These are phyloP conservation scores for Coemansia sp. DNA, from an alignment of 371 early-diverging fungal species.

Conservation along the genomic window DNA sequence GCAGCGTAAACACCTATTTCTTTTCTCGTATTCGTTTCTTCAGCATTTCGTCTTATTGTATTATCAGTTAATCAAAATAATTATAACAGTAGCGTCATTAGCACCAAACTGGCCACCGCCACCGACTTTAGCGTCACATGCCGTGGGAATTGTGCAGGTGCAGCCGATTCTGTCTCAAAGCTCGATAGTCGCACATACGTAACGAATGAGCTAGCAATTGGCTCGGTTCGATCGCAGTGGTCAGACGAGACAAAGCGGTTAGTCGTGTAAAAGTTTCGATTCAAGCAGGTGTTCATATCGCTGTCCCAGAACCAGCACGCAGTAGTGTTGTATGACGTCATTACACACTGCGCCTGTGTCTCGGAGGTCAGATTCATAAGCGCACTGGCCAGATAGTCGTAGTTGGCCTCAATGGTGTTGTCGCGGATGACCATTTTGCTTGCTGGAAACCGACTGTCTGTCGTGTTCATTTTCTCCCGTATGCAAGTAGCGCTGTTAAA, in stretches of 20 bases:
- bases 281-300: conserved; percentile 10
- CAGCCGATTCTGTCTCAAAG: conserved; percentile 8
- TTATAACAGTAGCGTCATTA: neutral
- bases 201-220: conserved; percentile 16
- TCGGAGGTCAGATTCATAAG: conserved; percentile 24
- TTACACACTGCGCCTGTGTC: conserved; percentile 45
- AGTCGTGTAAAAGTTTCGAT: conserved; percentile 12
- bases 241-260: conserved; percentile 10
- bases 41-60: neutral
- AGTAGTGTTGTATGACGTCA: conserved; percentile 27
- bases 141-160: neutral
- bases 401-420: conserved; percentile 21
- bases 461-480: conserved; percentile 4
- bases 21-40: neutral
- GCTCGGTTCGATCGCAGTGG: conserved; percentile 18
- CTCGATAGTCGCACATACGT: conserved; percentile 24
- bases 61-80: neutral
- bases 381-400: conserved; percentile 15
- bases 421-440: conserved; percentile 31
- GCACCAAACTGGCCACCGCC: neutral
- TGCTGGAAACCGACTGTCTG: conserved; percentile 7
- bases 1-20: conserved; percentile 6
- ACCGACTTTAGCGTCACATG: neutral
- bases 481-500: conserved; percentile 43
- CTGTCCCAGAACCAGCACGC: conserved; percentile 48